phyloP scores from a whole-genome alignment of 2,329 filamentous ascomycete genomes.

The Fusarium foetens region DNA sequence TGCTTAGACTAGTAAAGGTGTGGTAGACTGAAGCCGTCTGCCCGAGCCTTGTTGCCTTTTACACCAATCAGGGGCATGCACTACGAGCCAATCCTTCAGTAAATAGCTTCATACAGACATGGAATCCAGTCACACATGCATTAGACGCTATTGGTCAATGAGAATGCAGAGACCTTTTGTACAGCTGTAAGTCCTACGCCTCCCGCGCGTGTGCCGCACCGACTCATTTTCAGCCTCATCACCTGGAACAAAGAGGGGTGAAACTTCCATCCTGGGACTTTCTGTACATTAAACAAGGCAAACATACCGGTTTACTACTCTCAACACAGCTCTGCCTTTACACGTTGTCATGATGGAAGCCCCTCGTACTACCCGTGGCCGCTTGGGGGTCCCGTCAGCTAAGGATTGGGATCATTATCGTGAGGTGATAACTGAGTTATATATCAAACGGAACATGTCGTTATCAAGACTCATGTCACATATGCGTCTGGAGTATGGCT shows the following conservation, averaged over 20 bases:
- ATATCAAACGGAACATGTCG: background rate
- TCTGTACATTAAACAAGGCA: background rate
- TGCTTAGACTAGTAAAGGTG: background rate
- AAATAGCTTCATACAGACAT: background rate
- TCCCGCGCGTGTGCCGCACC: background rate
- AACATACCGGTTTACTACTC: background rate
- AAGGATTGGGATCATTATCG: background rate
- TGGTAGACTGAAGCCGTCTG: background rate
- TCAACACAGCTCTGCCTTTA: accelerated
- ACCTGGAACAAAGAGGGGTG: background rate
- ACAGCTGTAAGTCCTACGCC: background rate
- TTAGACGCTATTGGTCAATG: background rate
- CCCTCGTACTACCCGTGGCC: background rate
- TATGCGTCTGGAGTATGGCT: background rate
- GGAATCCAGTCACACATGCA: background rate
- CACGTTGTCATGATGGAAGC: background rate
- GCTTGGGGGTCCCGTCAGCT: background rate
- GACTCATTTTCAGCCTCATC: background rate
- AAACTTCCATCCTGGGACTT: background rate
- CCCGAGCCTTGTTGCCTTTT: background rate
- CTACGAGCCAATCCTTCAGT: background rate
- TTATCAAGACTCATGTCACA: background rate
- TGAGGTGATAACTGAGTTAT: background rate
- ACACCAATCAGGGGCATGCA: background rate
- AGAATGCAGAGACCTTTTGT: background rate